These are phyloP conservation scores for Podospora pseudocomata DNA, from an alignment of 495 filamentous ascomycete species.

Conservation along the genomic window DNA sequence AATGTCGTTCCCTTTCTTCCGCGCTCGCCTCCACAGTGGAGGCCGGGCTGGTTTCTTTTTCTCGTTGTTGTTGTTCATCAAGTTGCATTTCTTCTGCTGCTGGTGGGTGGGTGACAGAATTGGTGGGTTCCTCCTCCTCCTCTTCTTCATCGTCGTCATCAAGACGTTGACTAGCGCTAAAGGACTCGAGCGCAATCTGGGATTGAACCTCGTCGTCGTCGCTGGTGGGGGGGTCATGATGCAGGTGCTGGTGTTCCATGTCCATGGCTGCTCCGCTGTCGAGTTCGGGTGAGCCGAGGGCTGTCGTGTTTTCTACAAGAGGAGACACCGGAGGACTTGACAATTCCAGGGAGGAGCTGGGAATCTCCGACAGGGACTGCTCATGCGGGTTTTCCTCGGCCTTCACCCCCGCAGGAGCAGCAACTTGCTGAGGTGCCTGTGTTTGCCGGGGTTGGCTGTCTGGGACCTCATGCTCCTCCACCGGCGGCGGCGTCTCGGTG, in stretches of 20 bases:
- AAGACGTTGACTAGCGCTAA: slow-evolving; percentile 17
- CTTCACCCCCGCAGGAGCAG: background rate
- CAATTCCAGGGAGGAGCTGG: background rate
- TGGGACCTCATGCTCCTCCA: slow-evolving; percentile 14
- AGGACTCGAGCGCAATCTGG: slow-evolving; percentile 29
- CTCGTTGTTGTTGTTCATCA: background rate
- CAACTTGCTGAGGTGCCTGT: background rate
- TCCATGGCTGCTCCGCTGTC: slow-evolving; percentile 16
- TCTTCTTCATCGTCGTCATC: slow-evolving; percentile 16
- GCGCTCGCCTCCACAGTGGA: background rate
- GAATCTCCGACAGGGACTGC: background rate
- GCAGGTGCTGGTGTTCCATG: slow-evolving; percentile 1
- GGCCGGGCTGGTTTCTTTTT: background rate
- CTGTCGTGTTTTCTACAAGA: slow-evolving; percentile 1
- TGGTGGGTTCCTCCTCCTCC: background rate
- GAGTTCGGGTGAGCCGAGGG: background rate
- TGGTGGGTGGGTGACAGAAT: background rate
- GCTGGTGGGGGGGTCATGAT: background rate
- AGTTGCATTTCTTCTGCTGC: slow-evolving; percentile 14
- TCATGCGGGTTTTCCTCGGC: background rate
- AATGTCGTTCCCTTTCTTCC: slow-evolving; percentile 2
- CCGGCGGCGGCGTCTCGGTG: background rate
- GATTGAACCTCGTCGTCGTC: slow-evolving; percentile 29
- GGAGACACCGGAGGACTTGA: background rate
- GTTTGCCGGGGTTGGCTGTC: slow-evolving; percentile 14